A percentile compares a stretch with the other conserved stretches of the same genome.
Conservation (phyloP, 257 asterid species). For the Galeopsis tetrahit region DNA sequence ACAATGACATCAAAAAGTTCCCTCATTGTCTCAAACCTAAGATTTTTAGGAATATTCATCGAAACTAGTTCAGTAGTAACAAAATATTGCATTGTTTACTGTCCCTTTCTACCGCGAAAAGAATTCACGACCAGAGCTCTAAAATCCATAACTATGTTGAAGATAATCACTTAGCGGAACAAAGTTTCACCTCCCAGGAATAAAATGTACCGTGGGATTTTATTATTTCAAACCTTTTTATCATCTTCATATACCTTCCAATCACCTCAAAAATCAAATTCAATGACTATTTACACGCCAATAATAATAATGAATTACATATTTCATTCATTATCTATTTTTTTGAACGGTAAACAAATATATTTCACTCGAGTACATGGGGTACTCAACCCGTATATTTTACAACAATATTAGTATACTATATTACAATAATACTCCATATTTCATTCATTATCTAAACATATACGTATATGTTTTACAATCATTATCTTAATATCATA, state of each 20-base stretch:
- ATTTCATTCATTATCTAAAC: neutral
- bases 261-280: conserved; percentile 16
- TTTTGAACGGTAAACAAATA: too few species aligned
- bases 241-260: neutral
- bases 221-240: neutral
- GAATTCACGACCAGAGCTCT: conserved; percentile 1
- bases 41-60: conserved; percentile 3
- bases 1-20: conserved; percentile 26
- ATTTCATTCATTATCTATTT: too few species aligned
- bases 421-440: too few species aligned
- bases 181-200: neutral
- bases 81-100: conserved; percentile 7
- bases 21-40: conserved; percentile 19
- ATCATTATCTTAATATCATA: conserved; percentile 20
- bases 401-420: too few species aligned
- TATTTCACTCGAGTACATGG: too few species aligned
- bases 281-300: neutral
- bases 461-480: neutral
- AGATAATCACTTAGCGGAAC: neutral
- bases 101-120: neutral
- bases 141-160: neutral
- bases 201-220: neutral
- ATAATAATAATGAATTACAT: neutral
- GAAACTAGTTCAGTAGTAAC: conserved; percentile 8
- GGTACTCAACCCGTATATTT: too few species aligned